Base-by-base conservation (phyloP, 2,329 filamentous ascomycete genomes). In the Aspergillus intermedius region DNA sequence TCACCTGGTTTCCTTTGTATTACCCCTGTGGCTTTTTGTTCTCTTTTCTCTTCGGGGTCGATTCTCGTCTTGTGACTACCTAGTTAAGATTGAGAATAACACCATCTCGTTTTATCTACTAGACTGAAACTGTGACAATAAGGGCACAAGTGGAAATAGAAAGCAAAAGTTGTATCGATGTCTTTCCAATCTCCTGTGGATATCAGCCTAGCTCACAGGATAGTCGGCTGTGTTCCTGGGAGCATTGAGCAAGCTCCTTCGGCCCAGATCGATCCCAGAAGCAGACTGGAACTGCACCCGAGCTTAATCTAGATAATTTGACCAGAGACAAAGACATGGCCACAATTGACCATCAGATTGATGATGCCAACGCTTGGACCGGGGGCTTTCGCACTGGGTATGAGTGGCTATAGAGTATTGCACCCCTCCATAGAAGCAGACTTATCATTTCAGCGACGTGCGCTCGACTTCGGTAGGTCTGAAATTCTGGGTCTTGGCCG, bases 361-460 rank as follows among this genome's bases (percentile, higher is more conserved):
- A 34, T 34, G n/a, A 34, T 34, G 1, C 9, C 32, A n/a, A 10
- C n/a, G 32, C n/a, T 13, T 13, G 7, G 32, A 13, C n/a, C 10
- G 9, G 32, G 32, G 32, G 32, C 6, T 32, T 32, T 13, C 6
- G 28, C 21, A 21, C 21, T 21, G 21, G 21, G 21, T 21, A 21
- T 21, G 21, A 21, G 21, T 21, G 21, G 21, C 21, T 4, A 4
- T 21, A 21, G 21, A 21, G 21, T 21, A 21, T 21, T 21, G 21
- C 21, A 21, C 21, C 21, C 21, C 21, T 21, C 21, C 4, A 21
- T 21, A 21, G 21, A 39, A 79, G 69, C 3, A 78, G 56, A 4
- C 54, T 62, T 12, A 75, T 69, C 2, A 78, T 76, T 49, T 78
- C 73, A 1, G 74, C 73, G 17, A 79, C 69, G 55, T 76, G 75